Percentiles rank a stretch among this genome's conserved stretches.
Conservation (phyloP, 2,329 filamentous ascomycete genomes). For the Pseudogymnoascus sp. region DNA sequence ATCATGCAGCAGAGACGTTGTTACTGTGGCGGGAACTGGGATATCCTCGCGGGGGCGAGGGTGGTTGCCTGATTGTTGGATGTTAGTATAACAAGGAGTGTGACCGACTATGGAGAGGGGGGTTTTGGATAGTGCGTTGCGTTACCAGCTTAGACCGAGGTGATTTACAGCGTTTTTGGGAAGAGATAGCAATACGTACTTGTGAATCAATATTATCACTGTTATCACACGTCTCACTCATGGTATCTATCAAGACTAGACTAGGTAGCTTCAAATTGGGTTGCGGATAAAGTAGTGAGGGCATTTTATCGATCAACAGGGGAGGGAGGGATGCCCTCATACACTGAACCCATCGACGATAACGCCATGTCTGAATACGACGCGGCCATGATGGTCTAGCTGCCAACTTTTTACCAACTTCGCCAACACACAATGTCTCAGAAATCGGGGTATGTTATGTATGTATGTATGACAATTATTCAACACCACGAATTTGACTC, state of each 20-base stretch:
- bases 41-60: constrained; percentile 18
- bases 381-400: not conserved
- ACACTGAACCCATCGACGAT: not conserved
- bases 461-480: not conserved
- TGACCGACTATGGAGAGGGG: not conserved
- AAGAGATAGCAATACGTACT: not conserved
- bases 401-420: not conserved
- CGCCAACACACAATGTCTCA: constrained; percentile 1
- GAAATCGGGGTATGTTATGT: not conserved
- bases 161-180: constrained; percentile 1
- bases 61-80: constrained; percentile 1
- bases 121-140: not conserved
- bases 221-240: not conserved
- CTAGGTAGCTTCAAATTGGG: not conserved
- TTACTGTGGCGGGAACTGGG: constrained; percentile 31
- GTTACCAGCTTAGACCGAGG: not conserved
- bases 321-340: not conserved
- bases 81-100: not conserved
- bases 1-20: constrained; percentile 31
- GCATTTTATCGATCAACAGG: not conserved
- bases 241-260: not conserved
- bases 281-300: constrained; percentile 1
- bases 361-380: not conserved
- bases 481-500: not conserved
- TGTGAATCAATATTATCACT: not conserved